A percentile compares a stretch with the other conserved stretches of the same genome.
Evolutionary conservation across 495 filamentous ascomycete genomes (phyloP).

Genomic region (Penicillium silybi): DNA sequence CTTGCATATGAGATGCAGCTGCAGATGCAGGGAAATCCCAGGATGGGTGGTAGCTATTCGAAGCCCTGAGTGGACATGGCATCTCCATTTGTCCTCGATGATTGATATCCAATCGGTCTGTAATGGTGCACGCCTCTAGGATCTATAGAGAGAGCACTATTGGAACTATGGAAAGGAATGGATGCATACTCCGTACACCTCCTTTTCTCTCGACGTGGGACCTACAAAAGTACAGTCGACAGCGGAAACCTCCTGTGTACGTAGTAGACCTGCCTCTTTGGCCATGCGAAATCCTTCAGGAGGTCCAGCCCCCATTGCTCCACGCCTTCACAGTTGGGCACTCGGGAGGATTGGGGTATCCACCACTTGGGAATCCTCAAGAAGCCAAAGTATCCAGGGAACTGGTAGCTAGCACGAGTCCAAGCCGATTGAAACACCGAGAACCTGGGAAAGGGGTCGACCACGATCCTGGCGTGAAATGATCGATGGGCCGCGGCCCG

Average conservation of each 20-base stretch:
- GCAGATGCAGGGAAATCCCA: conserved; percentile 17
- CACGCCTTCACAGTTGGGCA: not conserved
- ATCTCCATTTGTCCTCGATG: not conserved
- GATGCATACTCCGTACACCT: not conserved
- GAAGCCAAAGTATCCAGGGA: conserved; percentile 4
- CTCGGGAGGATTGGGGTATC: not conserved
- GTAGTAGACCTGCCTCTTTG: not conserved
- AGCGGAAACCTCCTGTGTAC: not conserved
- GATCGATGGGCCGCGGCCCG: conserved; percentile 13
- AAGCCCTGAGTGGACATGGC: not conserved
- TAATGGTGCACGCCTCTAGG: not conserved
- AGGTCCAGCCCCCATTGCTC: not conserved
- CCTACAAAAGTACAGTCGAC: not conserved
- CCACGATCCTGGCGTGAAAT: conserved; percentile 10
- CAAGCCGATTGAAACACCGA: conserved; percentile 13
- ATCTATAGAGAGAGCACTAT: too few relatives aligned
- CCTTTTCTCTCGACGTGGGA: not conserved
- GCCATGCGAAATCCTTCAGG: not conserved
- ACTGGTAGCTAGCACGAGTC: conserved; percentile 8
- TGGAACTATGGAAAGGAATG: too few relatives aligned
- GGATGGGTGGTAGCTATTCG: not conserved
- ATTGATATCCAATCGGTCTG: not conserved
- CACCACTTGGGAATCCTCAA: not conserved
- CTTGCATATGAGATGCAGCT: conserved; percentile 25
- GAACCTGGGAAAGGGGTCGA: conserved; percentile 8